These are phyloP conservation scores for Lactarius evosmus DNA, from an alignment of 768 basidiomycete species.

Conservation along the genomic window DNA sequence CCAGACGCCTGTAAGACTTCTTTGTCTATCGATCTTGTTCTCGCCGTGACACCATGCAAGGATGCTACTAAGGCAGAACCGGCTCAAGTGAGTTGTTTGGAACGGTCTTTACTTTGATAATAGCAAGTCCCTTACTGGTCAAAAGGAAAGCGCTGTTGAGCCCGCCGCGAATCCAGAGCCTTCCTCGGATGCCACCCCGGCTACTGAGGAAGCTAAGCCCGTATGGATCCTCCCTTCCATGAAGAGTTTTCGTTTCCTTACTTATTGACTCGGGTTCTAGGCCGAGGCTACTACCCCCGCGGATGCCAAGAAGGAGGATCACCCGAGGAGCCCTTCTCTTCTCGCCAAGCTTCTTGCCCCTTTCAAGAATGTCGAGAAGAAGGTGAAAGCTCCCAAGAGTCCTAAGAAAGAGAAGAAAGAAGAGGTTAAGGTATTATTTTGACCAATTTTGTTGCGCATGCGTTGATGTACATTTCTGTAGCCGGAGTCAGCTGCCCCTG, in stretches of 20 bases:
- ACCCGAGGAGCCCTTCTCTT: constrained; percentile 75
- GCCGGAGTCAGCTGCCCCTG: constrained; percentile 37
- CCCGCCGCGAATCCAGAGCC: constrained; percentile 36
- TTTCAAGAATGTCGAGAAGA: constrained; percentile 52
- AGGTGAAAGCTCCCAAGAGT: constrained; percentile 54
- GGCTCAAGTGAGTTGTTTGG: constrained; percentile 36
- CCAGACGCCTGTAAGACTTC: constrained; percentile 35
- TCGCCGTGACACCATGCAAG: constrained; percentile 29
- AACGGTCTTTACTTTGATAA: background rate
- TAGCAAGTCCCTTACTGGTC: constrained; percentile 11
- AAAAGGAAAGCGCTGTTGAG: constrained; percentile 44
- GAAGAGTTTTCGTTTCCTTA: constrained; percentile 32
- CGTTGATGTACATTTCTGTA: background rate
- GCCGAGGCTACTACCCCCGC: constrained; percentile 46
- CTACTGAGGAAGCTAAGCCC: constrained; percentile 35
- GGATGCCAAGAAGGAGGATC: constrained; percentile 68
- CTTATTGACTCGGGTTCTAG: constrained; percentile 29
- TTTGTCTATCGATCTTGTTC: constrained; percentile 16
- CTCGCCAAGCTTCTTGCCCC: constrained; percentile 76
- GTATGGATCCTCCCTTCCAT: constrained; percentile 38
- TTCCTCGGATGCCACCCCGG: constrained; percentile 34
- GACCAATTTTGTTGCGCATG: background rate
- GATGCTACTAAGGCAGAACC: constrained; percentile 44
- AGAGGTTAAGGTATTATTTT: constrained; percentile 50
- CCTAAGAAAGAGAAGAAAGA: constrained; percentile 79